Conservation (phyloP, 345 rosid genomes). For the Reutealis trisperma region DNA sequence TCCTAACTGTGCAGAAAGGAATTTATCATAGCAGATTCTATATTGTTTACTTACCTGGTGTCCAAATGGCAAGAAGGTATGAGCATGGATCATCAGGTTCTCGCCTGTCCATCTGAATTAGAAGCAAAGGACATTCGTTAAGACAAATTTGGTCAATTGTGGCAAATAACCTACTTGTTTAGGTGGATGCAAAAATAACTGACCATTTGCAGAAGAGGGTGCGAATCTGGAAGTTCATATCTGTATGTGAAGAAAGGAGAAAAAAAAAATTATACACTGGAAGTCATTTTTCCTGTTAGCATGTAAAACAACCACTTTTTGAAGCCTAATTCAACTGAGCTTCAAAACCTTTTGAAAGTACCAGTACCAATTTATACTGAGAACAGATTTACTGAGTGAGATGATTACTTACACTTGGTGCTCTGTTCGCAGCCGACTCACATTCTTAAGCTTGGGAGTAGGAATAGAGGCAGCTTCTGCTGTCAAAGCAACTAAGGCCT, state of each 20-base stretch:
- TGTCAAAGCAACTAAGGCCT: constrained; percentile 45
- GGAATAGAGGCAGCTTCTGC: constrained; percentile 53
- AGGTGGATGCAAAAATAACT: constrained; percentile 24
- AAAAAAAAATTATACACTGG: background rate
- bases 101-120: constrained; percentile 28
- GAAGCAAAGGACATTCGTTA: background rate
- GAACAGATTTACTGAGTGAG: background rate
- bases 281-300: background rate
- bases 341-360: background rate
- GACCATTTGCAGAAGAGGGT: constrained; percentile 35
- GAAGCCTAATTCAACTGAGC: background rate
- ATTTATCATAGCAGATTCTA: background rate
- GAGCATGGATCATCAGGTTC: constrained; percentile 35
- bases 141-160: background rate
- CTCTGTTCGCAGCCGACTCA: constrained; percentile 51
- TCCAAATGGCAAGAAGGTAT: constrained; percentile 40
- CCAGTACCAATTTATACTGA: background rate
- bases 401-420: constrained; percentile 64
- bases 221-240: constrained; percentile 35
- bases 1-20: background rate
- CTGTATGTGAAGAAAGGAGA: constrained; percentile 21
- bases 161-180: constrained; percentile 4
- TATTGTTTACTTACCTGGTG: constrained; percentile 28
- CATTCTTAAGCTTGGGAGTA: constrained; percentile 36
- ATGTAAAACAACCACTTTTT: background rate